Conservation (phyloP, 306 rosid genomes). For the Lablab purpureus region DNA sequence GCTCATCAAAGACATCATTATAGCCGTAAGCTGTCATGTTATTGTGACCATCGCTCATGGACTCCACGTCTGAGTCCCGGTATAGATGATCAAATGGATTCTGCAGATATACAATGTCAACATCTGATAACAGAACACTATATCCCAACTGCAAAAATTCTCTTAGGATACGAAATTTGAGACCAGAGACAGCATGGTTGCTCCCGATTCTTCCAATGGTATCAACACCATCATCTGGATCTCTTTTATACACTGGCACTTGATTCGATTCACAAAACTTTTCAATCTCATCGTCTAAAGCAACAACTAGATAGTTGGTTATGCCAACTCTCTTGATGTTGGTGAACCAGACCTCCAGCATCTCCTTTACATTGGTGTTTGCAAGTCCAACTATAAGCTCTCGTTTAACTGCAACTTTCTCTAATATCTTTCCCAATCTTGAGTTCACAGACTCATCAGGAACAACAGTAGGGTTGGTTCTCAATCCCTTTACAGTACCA, state of each 20-base stretch:
- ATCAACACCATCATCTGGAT: constrained; percentile 71
- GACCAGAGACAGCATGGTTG: constrained; percentile 84
- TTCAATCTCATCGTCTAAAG: constrained; percentile 72
- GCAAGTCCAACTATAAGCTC: constrained; percentile 93
- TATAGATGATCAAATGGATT: constrained; percentile 78
- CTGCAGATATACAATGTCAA: constrained; percentile 90
- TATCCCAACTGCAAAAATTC: constrained; percentile 94
- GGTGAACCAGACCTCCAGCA: constrained; percentile 86
- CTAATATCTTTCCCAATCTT: constrained; percentile 79
- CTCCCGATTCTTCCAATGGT: constrained; percentile 68
- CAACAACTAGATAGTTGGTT: constrained; percentile 83
- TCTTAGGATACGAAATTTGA: constrained; percentile 82
- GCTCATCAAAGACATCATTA: constrained; percentile 81
- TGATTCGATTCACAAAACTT: constrained; percentile 63
- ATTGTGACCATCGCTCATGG: constrained; percentile 93
- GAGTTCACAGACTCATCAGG: constrained; percentile 91
- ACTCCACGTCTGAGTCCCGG: constrained; percentile 90
- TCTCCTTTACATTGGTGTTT: constrained; percentile 81
- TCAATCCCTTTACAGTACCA: constrained; percentile 79
- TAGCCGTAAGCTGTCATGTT: constrained; percentile 86
- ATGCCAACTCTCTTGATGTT: constrained; percentile 79
- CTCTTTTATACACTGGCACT: constrained; percentile 86
- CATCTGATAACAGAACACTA: constrained; percentile 90
- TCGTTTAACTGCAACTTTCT: constrained; percentile 69
- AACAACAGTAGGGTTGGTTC: constrained; percentile 75